Conservation (phyloP, 306 rosid species). For the Cucumis cinereus region DNA sequence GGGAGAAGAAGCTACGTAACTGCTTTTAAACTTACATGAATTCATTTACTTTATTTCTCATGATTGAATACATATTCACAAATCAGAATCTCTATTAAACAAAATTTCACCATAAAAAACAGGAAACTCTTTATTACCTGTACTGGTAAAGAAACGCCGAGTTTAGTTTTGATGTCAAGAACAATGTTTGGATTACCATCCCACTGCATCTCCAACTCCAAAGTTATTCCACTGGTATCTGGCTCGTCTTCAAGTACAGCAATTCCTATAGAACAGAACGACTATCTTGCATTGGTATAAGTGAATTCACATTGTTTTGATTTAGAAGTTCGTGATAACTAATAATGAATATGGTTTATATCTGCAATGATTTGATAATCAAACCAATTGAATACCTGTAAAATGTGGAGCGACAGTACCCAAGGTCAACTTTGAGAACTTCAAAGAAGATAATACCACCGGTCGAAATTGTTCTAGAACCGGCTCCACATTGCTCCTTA, state of each 20-base stretch:
- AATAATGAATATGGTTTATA: not conserved
- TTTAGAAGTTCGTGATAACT: not conserved
- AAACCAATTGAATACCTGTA: slow-evolving; percentile 39
- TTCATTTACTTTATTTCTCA: not conserved
- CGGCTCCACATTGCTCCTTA: slow-evolving; percentile 60
- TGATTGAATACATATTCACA: not conserved
- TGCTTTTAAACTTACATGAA: not conserved
- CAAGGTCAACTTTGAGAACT: slow-evolving; percentile 75
- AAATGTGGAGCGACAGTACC: slow-evolving; percentile 90
- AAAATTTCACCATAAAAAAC: not conserved
- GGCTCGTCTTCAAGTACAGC: slow-evolving; percentile 50
- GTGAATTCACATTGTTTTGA: not conserved
- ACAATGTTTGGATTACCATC: slow-evolving; percentile 79
- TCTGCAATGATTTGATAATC: not conserved
- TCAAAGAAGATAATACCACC: slow-evolving; percentile 44
- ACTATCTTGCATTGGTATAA: not conserved
- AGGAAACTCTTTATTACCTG: slow-evolving; percentile 38
- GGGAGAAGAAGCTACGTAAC: not conserved
- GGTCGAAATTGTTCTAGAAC: slow-evolving; percentile 75
- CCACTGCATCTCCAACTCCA: slow-evolving; percentile 95
- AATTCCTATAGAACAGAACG: slow-evolving; percentile 36
- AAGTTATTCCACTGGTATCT: slow-evolving; percentile 40
- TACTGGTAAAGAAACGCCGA: slow-evolving; percentile 71
- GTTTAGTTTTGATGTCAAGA: slow-evolving; percentile 63
- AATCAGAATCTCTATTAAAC: not conserved